phyloP scores from a whole-genome alignment of 371 early-diverging fungal genomes.

The Capniomyces stellatus region DNA sequence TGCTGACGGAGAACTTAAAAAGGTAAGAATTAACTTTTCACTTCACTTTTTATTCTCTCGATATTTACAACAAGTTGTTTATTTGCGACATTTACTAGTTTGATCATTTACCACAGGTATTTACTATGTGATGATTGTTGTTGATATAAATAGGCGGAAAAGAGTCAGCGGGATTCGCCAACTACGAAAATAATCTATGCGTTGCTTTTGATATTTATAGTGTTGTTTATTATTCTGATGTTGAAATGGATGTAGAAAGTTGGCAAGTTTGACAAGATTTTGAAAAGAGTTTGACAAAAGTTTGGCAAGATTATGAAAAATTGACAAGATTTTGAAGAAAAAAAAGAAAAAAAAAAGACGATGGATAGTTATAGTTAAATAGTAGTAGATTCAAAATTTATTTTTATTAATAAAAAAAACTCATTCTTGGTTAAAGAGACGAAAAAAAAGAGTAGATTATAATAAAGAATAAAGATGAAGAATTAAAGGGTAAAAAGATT shows the following conservation, averaged over 20 bases:
- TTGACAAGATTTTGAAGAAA: too few species aligned
- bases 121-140: too few species aligned
- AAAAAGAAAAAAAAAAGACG: too few species aligned
- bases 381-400: too few species aligned
- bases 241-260: constrained; percentile 15
- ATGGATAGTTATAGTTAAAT: too few species aligned
- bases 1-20: constrained; percentile 65
- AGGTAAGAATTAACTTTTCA: constrained; percentile 29
- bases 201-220: constrained; percentile 13
- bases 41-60: not conserved
- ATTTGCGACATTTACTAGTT: not conserved
- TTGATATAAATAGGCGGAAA: too few species aligned
- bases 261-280: not conserved
- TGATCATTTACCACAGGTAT: constrained; percentile 3
- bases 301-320: too few species aligned
- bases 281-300: too few species aligned
- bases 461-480: not conserved
- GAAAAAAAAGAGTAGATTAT: not conserved
- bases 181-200: constrained; percentile 21
- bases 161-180: constrained; percentile 10
- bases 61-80: not conserved
- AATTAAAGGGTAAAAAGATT: constrained; percentile 7
- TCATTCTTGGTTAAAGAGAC: too few species aligned
- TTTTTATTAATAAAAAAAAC: too few species aligned
- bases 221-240: constrained; percentile 14